Evolutionary conservation across 345 rosid species (phyloP), one percentile per base, ranked within the genome.

Genomic region (Boechera stricta): DNA sequence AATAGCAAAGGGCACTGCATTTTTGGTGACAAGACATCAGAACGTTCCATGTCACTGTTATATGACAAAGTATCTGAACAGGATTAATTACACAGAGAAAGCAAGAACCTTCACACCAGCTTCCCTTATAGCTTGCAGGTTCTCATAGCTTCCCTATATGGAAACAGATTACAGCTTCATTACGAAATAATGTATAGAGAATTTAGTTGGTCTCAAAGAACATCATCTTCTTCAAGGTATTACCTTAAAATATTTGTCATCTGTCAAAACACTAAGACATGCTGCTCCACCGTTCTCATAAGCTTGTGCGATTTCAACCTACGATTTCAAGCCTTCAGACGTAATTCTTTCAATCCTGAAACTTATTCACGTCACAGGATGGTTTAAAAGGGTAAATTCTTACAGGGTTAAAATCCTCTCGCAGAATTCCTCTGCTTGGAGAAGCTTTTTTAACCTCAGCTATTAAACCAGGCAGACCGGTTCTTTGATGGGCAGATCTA

Each of bases 381-480:
- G 0, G 4, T 11, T 32, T 2, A 35, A 64, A 18, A 2, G 36
- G 3, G 21, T 13, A 9, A 44, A 4, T 45, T 64, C 82, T 82
- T 76, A 92, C 99, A 0, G 97, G 98, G 78, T 92, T 86, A 85
- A 92, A 92, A 81, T 92, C 81, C 83, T 91, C 97, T 81, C 99
- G 85, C 5, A 95, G 77, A 58, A 95, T 72, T 64, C 99, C 98
- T 79, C 90, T 87, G 64, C 94, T 95, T 6, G 98, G 99, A 72
- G 99, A 95, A 74, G 97, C 99, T 84, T 92, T 92, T 86, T 95
- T 95, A 28, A 95, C 97, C 81, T 95, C 99, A 74, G 99, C 99
- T 75, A 92, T 95, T 84, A 95, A 82, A 71, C 89, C 93, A 6
- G 99, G 98, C 6, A 92, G 63, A 3, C 91, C 90, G 44, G 97